Conservation (phyloP, 768 basidiomycete species). For the Collybia sordida region DNA sequence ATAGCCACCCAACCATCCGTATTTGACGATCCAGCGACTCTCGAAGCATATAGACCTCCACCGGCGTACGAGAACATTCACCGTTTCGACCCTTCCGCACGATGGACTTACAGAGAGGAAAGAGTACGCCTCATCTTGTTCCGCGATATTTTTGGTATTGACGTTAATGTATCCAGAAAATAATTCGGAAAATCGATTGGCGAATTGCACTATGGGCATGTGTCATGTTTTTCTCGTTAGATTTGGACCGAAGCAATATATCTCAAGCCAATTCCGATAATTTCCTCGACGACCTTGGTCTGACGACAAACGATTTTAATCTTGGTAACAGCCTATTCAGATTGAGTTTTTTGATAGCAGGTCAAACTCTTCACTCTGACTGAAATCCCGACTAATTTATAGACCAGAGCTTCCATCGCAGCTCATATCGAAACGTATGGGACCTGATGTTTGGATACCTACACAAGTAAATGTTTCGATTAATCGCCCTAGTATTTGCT, state of each 20-base stretch:
- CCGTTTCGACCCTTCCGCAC: constrained; percentile 62
- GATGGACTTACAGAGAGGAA: constrained; percentile 76
- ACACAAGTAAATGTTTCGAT: constrained; percentile 39
- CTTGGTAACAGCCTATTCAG: constrained; percentile 61
- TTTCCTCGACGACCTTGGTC: constrained; percentile 56
- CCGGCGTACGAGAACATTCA: constrained; percentile 58
- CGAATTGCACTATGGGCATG: constrained; percentile 61
- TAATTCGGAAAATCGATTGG: constrained; percentile 61
- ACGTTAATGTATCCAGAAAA: constrained; percentile 30
- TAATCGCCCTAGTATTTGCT: too few relatives aligned
- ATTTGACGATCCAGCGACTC: constrained; percentile 53
- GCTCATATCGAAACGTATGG: constrained; percentile 63
- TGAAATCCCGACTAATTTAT: neutral
- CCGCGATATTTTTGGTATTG: too few relatives aligned
- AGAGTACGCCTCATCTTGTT: too few relatives aligned
- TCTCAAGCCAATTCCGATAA: constrained; percentile 71
- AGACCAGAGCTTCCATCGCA: constrained; percentile 61
- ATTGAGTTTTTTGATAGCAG: constrained; percentile 44
- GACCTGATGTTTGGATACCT: constrained; percentile 68
- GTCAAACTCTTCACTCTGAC: constrained; percentile 15
- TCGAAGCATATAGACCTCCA: constrained; percentile 53
- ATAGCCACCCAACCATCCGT: constrained; percentile 64
- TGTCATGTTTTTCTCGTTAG: constrained; percentile 64
- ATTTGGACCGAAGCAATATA: constrained; percentile 60
- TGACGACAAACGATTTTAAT: constrained; percentile 67